A percentile compares a stretch with the other conserved stretches of the same genome.
These are phyloP conservation scores for Scortechinia acanthostroma DNA, from an alignment of 2,329 filamentous ascomycete species.

Conservation along the genomic window DNA sequence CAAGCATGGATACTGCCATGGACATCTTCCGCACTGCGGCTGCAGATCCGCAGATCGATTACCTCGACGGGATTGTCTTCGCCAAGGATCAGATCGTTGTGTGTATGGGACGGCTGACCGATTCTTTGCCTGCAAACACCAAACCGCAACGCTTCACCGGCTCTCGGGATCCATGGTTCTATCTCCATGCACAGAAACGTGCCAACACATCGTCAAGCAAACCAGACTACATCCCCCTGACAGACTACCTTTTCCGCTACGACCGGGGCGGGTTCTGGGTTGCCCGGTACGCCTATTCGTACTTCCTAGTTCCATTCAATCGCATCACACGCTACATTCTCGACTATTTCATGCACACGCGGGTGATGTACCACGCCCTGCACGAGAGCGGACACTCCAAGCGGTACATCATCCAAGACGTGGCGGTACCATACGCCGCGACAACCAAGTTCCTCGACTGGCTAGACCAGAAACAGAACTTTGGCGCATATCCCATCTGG, in stretches of 20 bases:
- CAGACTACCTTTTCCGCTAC: slow-evolving; percentile 66
- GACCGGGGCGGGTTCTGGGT: slow-evolving; percentile 67
- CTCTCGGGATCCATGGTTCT: slow-evolving; percentile 65
- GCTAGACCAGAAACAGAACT: slow-evolving; percentile 25
- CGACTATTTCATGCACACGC: slow-evolving; percentile 54
- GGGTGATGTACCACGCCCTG: slow-evolving; percentile 58
- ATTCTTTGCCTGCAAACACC: slow-evolving; percentile 27
- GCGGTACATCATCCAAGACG: slow-evolving; percentile 58
- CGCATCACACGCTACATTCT: slow-evolving; percentile 51
- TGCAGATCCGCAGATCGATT: slow-evolving; percentile 39
- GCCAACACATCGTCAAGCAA: slow-evolving; percentile 19
- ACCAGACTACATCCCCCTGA: slow-evolving; percentile 48
- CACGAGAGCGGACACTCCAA: slow-evolving; percentile 53
- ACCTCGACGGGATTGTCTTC: slow-evolving; percentile 65
- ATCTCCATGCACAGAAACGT: slow-evolving; percentile 52
- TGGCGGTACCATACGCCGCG: slow-evolving; percentile 37
- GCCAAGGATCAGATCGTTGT: slow-evolving; percentile 44
- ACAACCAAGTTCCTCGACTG: slow-evolving; percentile 36
- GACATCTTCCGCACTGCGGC: slow-evolving; percentile 11
- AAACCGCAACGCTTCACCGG: slow-evolving; percentile 39
- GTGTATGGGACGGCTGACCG: slow-evolving; percentile 49
- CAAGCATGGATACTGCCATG: slow-evolving; percentile 31
- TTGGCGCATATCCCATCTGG: slow-evolving; percentile 46
- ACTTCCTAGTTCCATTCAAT: slow-evolving; percentile 62
- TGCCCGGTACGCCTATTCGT: slow-evolving; percentile 51